These are phyloP conservation scores for Cadophora sp. DNA, from an alignment of 2,329 filamentous ascomycete species.

Conservation along the genomic window DNA sequence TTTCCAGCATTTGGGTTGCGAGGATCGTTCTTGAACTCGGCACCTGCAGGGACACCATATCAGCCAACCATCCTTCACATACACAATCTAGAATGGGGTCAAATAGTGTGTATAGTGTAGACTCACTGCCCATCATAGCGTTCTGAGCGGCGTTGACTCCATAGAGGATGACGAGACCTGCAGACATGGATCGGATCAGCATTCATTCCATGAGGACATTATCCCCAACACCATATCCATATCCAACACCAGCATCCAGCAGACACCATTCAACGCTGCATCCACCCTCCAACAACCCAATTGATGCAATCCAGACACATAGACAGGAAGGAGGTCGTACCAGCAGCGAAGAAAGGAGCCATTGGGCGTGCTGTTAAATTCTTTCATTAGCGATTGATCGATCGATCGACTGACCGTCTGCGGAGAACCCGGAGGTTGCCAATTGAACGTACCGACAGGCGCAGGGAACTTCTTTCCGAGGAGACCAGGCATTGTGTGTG, in stretches of 20 bases:
- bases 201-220: slow-evolving; percentile 18
- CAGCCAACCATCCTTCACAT: not conserved
- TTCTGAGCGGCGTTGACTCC: slow-evolving; percentile 87
- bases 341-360: slow-evolving; percentile 92
- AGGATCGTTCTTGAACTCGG: slow-evolving; percentile 97
- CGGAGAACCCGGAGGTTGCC: slow-evolving; percentile 12
- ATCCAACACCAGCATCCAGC: not conserved
- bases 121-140: slow-evolving; percentile 80
- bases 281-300: not conserved
- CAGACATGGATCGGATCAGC: slow-evolving; percentile 28
- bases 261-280: not conserved
- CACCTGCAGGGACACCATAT: slow-evolving; percentile 61
- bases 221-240: not conserved
- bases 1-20: slow-evolving; percentile 71
- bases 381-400: slow-evolving; percentile 34
- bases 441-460: slow-evolving; percentile 71
- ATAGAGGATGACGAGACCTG: slow-evolving; percentile 86
- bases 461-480: slow-evolving; percentile 86
- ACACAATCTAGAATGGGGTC: too few species aligned
- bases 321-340: slow-evolving; percentile 63
- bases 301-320: not conserved
- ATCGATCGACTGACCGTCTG: slow-evolving; percentile 29
- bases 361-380: slow-evolving; percentile 77
- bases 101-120: not conserved
- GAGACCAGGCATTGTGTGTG: slow-evolving; percentile 71